Conservation (phyloP, 768 basidiomycete species). For the Boletus rubroflammeus region DNA sequence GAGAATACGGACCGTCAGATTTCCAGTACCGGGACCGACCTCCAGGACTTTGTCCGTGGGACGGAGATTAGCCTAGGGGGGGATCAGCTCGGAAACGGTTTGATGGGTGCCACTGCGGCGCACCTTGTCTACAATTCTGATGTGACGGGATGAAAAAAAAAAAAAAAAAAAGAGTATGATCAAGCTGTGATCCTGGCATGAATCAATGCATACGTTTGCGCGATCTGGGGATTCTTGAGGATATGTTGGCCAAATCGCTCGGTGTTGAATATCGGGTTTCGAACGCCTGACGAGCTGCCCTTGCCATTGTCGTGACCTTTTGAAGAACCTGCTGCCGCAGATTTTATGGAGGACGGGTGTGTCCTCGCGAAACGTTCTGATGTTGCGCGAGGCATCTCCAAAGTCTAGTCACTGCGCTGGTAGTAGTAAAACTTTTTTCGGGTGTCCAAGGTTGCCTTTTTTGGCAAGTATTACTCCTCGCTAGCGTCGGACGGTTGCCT, state of each 20-base stretch:
- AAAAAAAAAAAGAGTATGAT: slow-evolving; percentile 12
- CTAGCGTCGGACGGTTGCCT: no score
- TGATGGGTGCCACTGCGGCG: not conserved
- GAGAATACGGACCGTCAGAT: slow-evolving; percentile 89
- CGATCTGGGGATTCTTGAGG: slow-evolving; percentile 87
- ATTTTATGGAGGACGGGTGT: slow-evolving; percentile 60
- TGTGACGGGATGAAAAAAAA: not conserved
- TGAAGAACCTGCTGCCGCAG: slow-evolving; percentile 20
- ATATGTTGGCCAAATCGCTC: slow-evolving; percentile 97
- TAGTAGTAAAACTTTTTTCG: not conserved
- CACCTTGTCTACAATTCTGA: slow-evolving; percentile 63
- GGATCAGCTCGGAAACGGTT: slow-evolving; percentile 1
- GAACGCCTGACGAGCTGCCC: slow-evolving; percentile 40
- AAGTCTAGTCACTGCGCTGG: no score
- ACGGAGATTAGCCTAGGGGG: slow-evolving; percentile 74
- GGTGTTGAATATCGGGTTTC: slow-evolving; percentile 93
- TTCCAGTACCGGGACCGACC: slow-evolving; percentile 97
- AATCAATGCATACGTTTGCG: slow-evolving; percentile 66
- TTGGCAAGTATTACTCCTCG: not conserved
- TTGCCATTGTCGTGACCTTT: slow-evolving; percentile 43
- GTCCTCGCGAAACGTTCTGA: slow-evolving; percentile 67
- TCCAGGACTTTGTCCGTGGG: slow-evolving; percentile 96
- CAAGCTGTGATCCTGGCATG: slow-evolving; percentile 17
- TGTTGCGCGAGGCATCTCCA: slow-evolving; percentile 74
- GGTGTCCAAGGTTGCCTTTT: slow-evolving; percentile 16